Conservation (phyloP, 2,329 filamentous ascomycete genomes). For the Tolypocladium tropicale region DNA sequence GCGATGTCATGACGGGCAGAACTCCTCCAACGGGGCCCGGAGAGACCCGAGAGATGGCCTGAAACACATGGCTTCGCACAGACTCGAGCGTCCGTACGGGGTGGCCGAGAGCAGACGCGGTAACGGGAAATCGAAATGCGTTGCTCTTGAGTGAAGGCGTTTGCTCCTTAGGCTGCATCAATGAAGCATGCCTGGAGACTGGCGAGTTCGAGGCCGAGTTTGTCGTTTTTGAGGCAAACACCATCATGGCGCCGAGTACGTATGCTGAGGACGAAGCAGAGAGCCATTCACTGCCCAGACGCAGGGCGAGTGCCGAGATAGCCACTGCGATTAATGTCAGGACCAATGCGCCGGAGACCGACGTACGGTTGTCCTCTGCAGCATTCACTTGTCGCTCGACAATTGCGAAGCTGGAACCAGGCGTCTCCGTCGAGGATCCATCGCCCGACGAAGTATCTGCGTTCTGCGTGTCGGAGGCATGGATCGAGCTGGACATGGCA, state of each 20-base stretch:
- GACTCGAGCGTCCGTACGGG: neutral
- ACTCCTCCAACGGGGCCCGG: neutral
- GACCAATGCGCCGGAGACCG: neutral
- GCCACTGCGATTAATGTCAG: neutral
- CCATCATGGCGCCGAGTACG: neutral
- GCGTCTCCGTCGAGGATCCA: neutral
- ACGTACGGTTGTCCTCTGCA: neutral
- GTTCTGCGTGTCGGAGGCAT: neutral
- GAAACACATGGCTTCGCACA: neutral
- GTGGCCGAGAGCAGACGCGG: neutral
- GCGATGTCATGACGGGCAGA: neutral
- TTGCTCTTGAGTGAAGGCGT: neutral
- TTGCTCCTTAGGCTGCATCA: neutral
- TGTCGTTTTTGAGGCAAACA: neutral
- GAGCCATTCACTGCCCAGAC: neutral
- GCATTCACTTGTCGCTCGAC: neutral
- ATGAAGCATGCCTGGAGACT: neutral
- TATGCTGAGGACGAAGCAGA: neutral
- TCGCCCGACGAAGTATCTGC: neutral
- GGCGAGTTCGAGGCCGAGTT: neutral
- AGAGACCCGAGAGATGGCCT: neutral
- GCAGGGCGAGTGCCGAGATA: neutral
- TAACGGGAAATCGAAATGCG: neutral
- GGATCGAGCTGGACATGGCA: neutral
- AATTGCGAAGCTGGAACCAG: too few relatives aligned